Evolutionary conservation across 345 rosid species (phyloP), one percentile per base, ranked within the genome.

Genomic region (Eucalyptus erythrocorys): DNA sequence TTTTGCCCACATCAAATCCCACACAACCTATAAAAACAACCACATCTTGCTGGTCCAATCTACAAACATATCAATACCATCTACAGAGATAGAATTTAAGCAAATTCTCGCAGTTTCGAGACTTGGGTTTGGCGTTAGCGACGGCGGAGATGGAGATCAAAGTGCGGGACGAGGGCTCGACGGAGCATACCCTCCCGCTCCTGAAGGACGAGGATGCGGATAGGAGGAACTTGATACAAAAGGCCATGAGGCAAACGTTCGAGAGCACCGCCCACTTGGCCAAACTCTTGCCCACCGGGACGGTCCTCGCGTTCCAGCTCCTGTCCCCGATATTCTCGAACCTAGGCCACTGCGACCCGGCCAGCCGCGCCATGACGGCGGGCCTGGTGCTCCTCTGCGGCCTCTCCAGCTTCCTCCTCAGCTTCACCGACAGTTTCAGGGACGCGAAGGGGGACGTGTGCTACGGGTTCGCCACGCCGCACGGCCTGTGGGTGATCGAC

Each of bases 221-320:
- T 50, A 87, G 88, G 91, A 94, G 90, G 85, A 95, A 81, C 88
- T 81, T 92, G 92, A 88, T 96, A 85, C 99, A 97, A 89, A 94
- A 88, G 85, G 98, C 99, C 66, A 95, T 97, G 14, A 91, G 95
- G 82, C 97, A 98, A 92, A 96, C 99, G 21, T 97, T 98, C 87
- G 91, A 92, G 88, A 97, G 98, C 96, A 95, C 99, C 3, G 97
- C 99, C 27, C 94, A 98, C 90, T 88, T 98, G 88, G 99, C 99
- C 50, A 97, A 97, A 84, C 96, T 97, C 66, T 92, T 98, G 80
- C 99, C 99, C 3, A 98, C 99, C 4, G 99, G 99, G 87, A 92
- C 99, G 1, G 98, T 97, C 88, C 99, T 98, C 14, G 96, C 99
- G 47, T 98, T 98, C 93, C 99, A 98, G 47, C 94, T 97, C 82